phyloP scores from a whole-genome alignment of 2,329 filamentous ascomycete genomes.

The Ophiostoma quercus region DNA sequence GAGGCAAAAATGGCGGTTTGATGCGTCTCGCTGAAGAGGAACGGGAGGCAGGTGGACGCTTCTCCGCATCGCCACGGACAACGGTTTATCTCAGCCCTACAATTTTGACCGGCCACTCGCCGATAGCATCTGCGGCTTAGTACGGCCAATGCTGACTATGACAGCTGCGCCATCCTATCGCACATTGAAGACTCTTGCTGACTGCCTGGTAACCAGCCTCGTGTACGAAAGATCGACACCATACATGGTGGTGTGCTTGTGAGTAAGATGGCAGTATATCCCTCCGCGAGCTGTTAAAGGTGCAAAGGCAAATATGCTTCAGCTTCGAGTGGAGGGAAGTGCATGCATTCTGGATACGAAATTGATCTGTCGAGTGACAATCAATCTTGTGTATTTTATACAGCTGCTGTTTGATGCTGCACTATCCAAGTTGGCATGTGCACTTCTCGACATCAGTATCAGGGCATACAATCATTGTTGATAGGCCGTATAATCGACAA shows the following conservation, averaged over 20 bases:
- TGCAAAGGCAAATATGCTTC: not conserved
- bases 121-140: not conserved
- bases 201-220: not conserved
- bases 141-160: too few species aligned
- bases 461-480: not conserved
- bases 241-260: not conserved
- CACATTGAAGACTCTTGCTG: not conserved
- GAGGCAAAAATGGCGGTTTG: not conserved
- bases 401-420: not conserved
- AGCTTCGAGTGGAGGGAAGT: not conserved
- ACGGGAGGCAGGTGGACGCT: too few species aligned
- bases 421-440: not conserved
- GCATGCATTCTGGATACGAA: not conserved
- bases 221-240: not conserved
- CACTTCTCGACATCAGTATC: not conserved
- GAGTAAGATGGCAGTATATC: not conserved
- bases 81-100: not conserved
- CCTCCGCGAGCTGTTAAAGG: not conserved
- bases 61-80: too few species aligned
- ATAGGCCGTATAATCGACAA: not conserved
- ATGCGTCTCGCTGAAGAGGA: not conserved
- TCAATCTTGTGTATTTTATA: not conserved
- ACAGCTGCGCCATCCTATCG: not conserved
- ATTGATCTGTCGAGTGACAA: not conserved
- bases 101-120: not conserved